Base-by-base conservation (phyloP, 1,284 basidiomycete genomes). In the Ganoderma boninense region DNA sequence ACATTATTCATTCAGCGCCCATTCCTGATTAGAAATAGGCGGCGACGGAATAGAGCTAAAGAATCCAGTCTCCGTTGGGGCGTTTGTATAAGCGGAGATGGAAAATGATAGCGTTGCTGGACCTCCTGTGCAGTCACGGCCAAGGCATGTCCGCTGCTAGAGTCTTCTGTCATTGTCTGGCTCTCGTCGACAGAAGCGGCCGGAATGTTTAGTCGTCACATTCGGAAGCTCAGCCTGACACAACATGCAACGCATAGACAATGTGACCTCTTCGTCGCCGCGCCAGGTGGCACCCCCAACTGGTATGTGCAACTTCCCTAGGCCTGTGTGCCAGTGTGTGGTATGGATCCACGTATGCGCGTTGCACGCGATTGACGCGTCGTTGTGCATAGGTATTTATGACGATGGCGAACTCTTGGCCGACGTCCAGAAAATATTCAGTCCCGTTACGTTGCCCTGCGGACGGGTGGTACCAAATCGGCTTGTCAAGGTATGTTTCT, bases 401-500 rank as follows among this genome's bases (percentile, higher is more conserved):
- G 57, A 65, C 14, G 52, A 62, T 26, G 70, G 66, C 26, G 62
- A 35, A 4, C 23, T 74, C 5, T 49, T 72, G 4, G 54, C 43
- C 5, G 65, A 74, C 6, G 73, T 69, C 1, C 42, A 60, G 16
- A 68, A 71, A n/a, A 59, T 74, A 35, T 70, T 75, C 52, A 67
- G 69, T 1, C 69, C 73, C 3, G 49, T 74, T 0, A 64, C 40
- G 14, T 65, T 78, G 1, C 77, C 76, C 10, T 75, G 69, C 65
- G 76, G 77, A 4, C 71, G 71, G 14, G 65, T 66, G 8, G 59
- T 77, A 4, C 71, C 65, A 6, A 78, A 77, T 42, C 75, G 76
- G 32, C 69, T 78, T 20, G 69, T 76, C 29, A 78, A 78, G 74
- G 77, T 77, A 29, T 23, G 73, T 66, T 40, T 23, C n/a, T 62